Conservation (phyloP, 2,329 filamentous ascomycete genomes). For the Trichoderma simmonsii region DNA sequence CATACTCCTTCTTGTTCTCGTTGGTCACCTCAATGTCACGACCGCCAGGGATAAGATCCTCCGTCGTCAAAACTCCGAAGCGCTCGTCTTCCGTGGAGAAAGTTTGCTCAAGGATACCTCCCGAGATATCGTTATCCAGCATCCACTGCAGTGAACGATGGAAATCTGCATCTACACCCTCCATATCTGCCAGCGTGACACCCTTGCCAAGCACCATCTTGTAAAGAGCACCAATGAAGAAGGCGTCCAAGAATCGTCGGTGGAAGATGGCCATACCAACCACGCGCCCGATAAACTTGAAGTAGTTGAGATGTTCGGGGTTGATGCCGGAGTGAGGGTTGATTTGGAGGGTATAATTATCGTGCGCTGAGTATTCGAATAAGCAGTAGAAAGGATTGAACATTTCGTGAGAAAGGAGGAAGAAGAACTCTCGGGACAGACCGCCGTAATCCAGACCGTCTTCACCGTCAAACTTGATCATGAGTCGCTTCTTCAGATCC, state of each 20-base stretch:
- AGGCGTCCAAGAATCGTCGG: constrained; percentile 92
- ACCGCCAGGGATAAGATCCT: constrained; percentile 88
- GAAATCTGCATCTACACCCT: constrained; percentile 97
- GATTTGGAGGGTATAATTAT: constrained; percentile 99
- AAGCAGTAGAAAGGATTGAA: constrained; percentile 99
- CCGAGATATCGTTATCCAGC: constrained; percentile 92
- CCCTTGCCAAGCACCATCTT: constrained; percentile 98
- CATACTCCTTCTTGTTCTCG: constrained; percentile 98
- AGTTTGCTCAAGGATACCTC: constrained; percentile 88
- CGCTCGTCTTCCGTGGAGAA: constrained; percentile 97
- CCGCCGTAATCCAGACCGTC: constrained; percentile 97
- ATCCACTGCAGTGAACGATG: constrained; percentile 97
- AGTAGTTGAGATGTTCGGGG: constrained; percentile 98
- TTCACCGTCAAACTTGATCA: constrained; percentile 99
- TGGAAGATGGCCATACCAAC: constrained; percentile 98
- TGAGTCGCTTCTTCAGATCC: constrained; percentile 94
- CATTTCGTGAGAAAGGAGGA: constrained; percentile 98
- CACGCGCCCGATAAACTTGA: constrained; percentile 98
- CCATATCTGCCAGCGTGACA: constrained; percentile 91
- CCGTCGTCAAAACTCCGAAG: constrained; percentile 89
- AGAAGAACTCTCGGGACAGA: constrained; percentile 98
- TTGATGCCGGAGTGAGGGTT: constrained; percentile 99
- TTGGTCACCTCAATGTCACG: constrained; percentile 94
- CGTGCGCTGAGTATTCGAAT: constrained; percentile 98
- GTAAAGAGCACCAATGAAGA: constrained; percentile 98